A percentile compares a stretch with the other conserved stretches of the same genome.
Evolutionary conservation across 805 yeast genomes (phyloP).

Genomic region (Suhomyces pyralidae): DNA sequence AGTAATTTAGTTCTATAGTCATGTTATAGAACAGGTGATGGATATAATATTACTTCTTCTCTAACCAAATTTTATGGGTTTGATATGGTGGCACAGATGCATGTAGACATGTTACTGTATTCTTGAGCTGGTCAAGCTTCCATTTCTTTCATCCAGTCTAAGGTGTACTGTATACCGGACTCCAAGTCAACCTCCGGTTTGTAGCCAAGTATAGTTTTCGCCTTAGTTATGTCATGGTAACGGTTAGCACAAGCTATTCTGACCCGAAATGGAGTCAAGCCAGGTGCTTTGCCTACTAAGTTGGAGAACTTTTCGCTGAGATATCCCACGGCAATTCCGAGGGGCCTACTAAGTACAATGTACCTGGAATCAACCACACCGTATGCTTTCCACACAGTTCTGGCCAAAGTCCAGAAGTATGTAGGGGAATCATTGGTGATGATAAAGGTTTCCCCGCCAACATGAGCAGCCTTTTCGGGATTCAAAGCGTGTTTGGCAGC

Average conservation of each 20-base stretch:
- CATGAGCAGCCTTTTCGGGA: conserved; percentile 35
- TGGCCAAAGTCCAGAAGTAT: conserved; percentile 94
- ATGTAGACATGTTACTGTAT: too few species aligned
- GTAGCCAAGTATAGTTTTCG: conserved; percentile 74
- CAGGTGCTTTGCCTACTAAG: conserved; percentile 77
- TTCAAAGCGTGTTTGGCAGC: conserved; percentile 77
- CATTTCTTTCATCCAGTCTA: conserved; percentile 85
- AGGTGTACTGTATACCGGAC: conserved; percentile 73
- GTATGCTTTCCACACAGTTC: conserved; percentile 96
- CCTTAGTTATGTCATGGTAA: conserved; percentile 88
- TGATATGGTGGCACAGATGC: neutral
- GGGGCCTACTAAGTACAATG: conserved; percentile 64
- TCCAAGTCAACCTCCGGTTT: conserved; percentile 74
- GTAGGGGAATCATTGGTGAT: conserved; percentile 92
- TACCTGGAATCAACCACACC: conserved; percentile 73
- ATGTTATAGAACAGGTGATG: too few species aligned
- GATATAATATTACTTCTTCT: too few species aligned
- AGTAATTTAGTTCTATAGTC: too few species aligned
- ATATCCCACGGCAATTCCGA: conserved; percentile 83
- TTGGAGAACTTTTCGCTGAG: conserved; percentile 72
- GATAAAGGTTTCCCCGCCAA: conserved; percentile 87
- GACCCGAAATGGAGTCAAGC: conserved; percentile 94
- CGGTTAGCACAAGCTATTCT: conserved; percentile 88
- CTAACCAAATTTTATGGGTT: too few species aligned
- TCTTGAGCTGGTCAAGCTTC: neutral